These are phyloP conservation scores for Candida pseudocylindracea DNA, from an alignment of 1,139 yeast species.

Conservation along the genomic window DNA sequence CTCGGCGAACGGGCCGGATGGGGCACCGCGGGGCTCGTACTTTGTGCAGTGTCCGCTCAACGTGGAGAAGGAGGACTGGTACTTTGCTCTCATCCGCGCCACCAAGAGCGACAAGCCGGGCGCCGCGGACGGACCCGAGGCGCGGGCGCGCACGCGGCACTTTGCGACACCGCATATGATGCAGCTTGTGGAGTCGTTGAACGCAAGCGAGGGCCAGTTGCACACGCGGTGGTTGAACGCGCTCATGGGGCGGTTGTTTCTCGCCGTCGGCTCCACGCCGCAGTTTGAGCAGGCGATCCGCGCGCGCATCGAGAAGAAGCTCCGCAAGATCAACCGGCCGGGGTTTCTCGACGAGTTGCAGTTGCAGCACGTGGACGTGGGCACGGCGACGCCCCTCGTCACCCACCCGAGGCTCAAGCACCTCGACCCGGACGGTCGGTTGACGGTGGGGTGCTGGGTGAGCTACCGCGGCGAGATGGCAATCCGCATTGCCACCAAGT, in stretches of 20 bases:
- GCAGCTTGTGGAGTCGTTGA: conserved; percentile 49
- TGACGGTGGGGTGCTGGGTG: conserved; percentile 38
- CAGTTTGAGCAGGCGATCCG: conserved; percentile 33
- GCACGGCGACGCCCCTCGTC: conserved; percentile 59
- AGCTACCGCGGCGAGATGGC: conserved; percentile 55
- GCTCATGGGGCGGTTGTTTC: conserved; percentile 55
- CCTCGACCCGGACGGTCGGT: conserved; percentile 61
- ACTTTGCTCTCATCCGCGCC: conserved; percentile 61
- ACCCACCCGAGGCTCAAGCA: conserved; percentile 51
- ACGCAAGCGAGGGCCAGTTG: conserved; percentile 65
- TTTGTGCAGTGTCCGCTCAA: conserved; percentile 61
- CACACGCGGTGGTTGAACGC: conserved; percentile 88
- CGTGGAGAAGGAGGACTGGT: conserved; percentile 80
- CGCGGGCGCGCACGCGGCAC: conserved; percentile 54
- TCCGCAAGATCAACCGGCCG: conserved; percentile 64
- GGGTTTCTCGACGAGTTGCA: conserved; percentile 70
- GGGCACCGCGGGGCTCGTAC: conserved; percentile 26
- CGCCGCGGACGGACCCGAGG: conserved; percentile 8
- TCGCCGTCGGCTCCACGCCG: conserved; percentile 54
- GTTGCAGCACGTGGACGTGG: conserved; percentile 52
- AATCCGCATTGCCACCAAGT: conserved; percentile 57
- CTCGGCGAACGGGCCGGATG: conserved; percentile 9
- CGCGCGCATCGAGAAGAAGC: conserved; percentile 41
- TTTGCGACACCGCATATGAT: conserved; percentile 52
- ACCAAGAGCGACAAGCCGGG: conserved; percentile 23